Conservation (phyloP, 345 rosid species). For the Lepidium sativum region DNA sequence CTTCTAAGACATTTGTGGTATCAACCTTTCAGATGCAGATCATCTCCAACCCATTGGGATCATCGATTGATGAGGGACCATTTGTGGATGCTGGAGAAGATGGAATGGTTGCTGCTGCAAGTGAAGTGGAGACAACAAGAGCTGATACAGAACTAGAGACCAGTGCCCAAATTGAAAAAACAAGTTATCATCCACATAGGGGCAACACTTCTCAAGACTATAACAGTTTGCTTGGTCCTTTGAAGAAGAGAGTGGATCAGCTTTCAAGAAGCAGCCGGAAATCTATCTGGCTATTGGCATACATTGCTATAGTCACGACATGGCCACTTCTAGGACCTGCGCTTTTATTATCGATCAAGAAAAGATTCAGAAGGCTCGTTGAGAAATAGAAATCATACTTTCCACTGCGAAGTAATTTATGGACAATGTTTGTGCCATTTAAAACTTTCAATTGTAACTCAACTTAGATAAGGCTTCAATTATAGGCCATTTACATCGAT, state of each 20-base stretch:
- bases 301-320: constrained; percentile 50
- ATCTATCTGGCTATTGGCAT: constrained; percentile 59
- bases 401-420: not conserved
- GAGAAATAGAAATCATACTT: not conserved
- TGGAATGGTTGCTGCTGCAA: constrained; percentile 54
- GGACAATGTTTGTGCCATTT: not conserved
- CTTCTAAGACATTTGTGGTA: not conserved
- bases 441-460: not conserved
- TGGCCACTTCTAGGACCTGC: constrained; percentile 75
- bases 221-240: constrained; percentile 17
- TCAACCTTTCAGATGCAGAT: constrained; percentile 18
- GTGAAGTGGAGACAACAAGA: constrained; percentile 25
- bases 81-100: constrained; percentile 44
- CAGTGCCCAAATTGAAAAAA: constrained; percentile 11
- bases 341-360: constrained; percentile 32
- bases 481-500: not conserved
- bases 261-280: constrained; percentile 35
- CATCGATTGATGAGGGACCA: constrained; percentile 65
- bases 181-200: constrained; percentile 11
- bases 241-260: constrained; percentile 39
- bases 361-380: constrained; percentile 29
- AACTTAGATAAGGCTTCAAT: not conserved
- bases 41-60: constrained; percentile 21
- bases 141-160: constrained; percentile 18
- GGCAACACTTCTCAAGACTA: constrained; percentile 14